Conservation (phyloP, 192 early-diverging fungal genomes). For the Umbelopsis ramanniana region DNA sequence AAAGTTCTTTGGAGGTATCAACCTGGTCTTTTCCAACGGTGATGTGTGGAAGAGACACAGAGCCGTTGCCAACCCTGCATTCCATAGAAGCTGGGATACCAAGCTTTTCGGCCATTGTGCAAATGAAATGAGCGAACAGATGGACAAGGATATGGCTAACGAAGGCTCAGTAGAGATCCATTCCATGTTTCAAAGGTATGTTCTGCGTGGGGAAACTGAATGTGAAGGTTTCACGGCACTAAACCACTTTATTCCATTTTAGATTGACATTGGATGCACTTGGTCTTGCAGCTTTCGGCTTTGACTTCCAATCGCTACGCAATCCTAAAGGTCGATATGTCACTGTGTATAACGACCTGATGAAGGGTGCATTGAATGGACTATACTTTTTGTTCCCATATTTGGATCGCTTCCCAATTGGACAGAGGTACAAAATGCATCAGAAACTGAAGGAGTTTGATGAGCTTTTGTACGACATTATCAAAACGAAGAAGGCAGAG, state of each 20-base stretch:
- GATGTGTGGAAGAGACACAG: conserved; percentile 34
- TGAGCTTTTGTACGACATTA: conserved; percentile 17
- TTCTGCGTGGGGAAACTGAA: neutral
- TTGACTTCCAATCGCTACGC: conserved; percentile 23
- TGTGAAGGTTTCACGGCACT: neutral
- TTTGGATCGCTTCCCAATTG: conserved; percentile 20
- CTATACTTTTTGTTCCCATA: conserved; percentile 22
- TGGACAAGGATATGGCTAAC: neutral
- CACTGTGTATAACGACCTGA: conserved; percentile 19
- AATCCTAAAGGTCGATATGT: conserved; percentile 22
- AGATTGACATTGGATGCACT: conserved; percentile 31
- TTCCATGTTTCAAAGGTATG: conserved; percentile 24
- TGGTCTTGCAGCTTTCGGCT: conserved; percentile 33
- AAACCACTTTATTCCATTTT: neutral
- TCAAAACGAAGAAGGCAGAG: conserved; percentile 6
- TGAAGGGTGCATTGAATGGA: neutral
- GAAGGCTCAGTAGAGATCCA: conserved; percentile 19
- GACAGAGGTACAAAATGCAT: conserved; percentile 21
- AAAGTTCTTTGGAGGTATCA: conserved; percentile 28
- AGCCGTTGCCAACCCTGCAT: conserved; percentile 39
- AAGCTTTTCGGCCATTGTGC: conserved; percentile 31
- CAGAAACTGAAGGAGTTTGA: conserved; percentile 14
- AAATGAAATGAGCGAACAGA: conserved; percentile 9
- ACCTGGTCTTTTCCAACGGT: conserved; percentile 30
- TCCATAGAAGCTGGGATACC: conserved; percentile 35